Evolutionary conservation across 2,329 filamentous ascomycete species (phyloP).

Genomic region (Annulohypoxylon truncatum): DNA sequence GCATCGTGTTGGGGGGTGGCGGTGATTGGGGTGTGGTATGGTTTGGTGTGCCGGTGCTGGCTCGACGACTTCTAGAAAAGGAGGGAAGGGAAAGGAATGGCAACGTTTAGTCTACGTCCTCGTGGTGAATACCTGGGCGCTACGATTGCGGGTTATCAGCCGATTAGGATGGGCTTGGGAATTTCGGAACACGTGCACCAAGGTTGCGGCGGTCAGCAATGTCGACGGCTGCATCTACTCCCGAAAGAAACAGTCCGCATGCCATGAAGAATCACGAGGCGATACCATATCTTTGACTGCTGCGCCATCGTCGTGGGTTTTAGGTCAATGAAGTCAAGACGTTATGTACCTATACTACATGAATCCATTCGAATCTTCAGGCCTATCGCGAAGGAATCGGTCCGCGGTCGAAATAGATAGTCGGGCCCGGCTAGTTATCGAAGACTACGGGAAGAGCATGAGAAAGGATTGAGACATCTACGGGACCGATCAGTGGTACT

Average conservation of each 20-base stretch:
- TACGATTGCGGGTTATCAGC: too few species aligned
- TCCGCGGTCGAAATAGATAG: not conserved
- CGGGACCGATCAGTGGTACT: not conserved
- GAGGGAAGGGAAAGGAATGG: not conserved
- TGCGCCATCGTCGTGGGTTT: not conserved
- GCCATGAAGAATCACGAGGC: slow-evolving; percentile 2
- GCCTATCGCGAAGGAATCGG: not conserved
- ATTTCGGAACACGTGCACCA: not conserved
- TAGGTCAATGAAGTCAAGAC: not conserved
- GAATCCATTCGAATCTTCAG: not conserved
- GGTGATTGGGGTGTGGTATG: slow-evolving; percentile 63
- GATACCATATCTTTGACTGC: not conserved
- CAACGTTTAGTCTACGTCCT: not conserved
- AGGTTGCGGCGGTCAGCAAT: not conserved
- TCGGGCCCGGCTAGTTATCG: not conserved
- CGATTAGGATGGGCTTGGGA: not conserved
- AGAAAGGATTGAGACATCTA: not conserved
- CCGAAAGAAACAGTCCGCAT: not conserved
- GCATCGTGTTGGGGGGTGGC: slow-evolving; percentile 93
- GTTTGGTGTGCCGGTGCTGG: too few species aligned
- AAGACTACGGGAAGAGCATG: not conserved
- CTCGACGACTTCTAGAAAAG: not conserved
- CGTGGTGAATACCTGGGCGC: not conserved
- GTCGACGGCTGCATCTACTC: not conserved
- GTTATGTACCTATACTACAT: not conserved